These are phyloP conservation scores for Phytopythium mirpurense DNA, from an alignment of 352 stramenopile species.

Conservation along the genomic window DNA sequence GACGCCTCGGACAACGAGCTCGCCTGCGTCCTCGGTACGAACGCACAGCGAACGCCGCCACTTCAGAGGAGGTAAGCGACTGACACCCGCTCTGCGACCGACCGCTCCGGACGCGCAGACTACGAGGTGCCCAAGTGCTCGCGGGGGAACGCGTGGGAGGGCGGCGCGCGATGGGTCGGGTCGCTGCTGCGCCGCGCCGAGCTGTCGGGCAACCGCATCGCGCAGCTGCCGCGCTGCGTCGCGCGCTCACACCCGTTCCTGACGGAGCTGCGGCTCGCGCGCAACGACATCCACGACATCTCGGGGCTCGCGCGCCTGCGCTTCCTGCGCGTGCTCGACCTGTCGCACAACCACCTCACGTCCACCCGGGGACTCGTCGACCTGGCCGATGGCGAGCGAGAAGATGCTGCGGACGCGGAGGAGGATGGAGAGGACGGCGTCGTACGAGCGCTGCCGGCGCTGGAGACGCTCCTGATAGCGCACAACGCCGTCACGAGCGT, in stretches of 20 bases:
- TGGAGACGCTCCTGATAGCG: constrained; percentile 45
- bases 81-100: not conserved
- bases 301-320: constrained; percentile 42
- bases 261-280: constrained; percentile 50
- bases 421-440: not conserved
- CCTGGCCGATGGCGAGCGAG: not conserved
- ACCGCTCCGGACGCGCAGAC: constrained; percentile 14
- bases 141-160: constrained; percentile 43
- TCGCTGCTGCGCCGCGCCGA: constrained; percentile 54
- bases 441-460: constrained; percentile 18
- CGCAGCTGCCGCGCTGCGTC: constrained; percentile 33
- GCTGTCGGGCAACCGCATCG: constrained; percentile 48
- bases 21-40: constrained; percentile 42
- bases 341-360: constrained; percentile 60
- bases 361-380: constrained; percentile 31
- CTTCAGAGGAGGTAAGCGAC: no score
- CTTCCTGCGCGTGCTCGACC: constrained; percentile 61
- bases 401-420: no score
- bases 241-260: constrained; percentile 49
- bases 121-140: constrained; percentile 60
- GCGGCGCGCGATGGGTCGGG: constrained; percentile 51
- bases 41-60: no score
- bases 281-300: constrained; percentile 53
- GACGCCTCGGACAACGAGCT: constrained; percentile 59
- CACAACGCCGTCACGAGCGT: constrained; percentile 54